phyloP scores from a whole-genome alignment of 768 basidiomycete species.

The Pholiota microspora region DNA sequence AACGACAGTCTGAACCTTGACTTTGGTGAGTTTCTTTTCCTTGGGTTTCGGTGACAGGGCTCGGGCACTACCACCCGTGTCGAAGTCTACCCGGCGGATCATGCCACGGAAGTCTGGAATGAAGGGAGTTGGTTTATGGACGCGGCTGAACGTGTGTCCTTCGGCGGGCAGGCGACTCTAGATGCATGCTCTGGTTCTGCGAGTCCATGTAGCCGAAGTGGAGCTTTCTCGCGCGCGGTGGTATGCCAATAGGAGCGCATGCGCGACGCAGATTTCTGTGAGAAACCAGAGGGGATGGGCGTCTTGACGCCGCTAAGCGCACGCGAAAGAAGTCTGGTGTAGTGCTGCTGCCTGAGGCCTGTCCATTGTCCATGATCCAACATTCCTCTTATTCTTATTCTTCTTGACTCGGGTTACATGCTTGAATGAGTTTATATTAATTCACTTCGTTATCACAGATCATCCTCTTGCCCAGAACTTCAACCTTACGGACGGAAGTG shows the following conservation, averaged over 20 bases:
- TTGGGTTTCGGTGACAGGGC: background rate
- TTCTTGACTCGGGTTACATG: background rate
- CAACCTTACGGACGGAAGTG: constrained; percentile 47
- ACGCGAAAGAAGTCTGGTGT: too few species aligned
- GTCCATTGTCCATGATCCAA: too few species aligned
- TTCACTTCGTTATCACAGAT: constrained; percentile 32
- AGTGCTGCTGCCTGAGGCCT: too few species aligned
- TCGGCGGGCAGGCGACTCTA: too few species aligned
- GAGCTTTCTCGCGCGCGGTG: too few species aligned
- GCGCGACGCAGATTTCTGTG: too few species aligned
- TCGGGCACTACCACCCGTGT: too few species aligned
- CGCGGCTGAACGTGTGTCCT: background rate
- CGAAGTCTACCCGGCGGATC: background rate
- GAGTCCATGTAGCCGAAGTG: too few species aligned
- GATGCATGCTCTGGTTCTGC: too few species aligned
- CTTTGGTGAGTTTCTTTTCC: constrained; percentile 35
- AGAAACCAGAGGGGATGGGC: too few species aligned
- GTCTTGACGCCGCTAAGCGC: too few species aligned
- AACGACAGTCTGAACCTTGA: constrained; percentile 52
- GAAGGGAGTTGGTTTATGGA: background rate
- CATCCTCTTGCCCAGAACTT: constrained; percentile 57
- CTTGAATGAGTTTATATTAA: constrained; percentile 8
- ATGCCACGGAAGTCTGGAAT: background rate
- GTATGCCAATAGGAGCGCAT: too few species aligned
- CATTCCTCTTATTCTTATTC: background rate